phyloP scores from a whole-genome alignment of 2,329 filamentous ascomycete species.

The Onygena corvina region DNA sequence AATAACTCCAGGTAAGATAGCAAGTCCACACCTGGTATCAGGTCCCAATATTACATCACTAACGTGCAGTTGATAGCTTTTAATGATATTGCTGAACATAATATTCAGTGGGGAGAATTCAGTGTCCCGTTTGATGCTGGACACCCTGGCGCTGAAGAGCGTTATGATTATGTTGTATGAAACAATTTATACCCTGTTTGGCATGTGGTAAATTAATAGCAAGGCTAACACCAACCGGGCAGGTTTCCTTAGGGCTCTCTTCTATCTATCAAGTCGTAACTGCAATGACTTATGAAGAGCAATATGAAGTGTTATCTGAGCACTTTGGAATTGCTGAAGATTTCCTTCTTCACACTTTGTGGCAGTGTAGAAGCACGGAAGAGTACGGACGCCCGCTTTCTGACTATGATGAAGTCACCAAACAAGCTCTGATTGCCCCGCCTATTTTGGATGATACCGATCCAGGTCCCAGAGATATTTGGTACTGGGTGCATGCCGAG shows the following conservation, averaged over 20 bases:
- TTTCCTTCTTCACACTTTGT: conserved; percentile 4
- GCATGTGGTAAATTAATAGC: neutral
- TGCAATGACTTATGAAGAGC: conserved; percentile 11
- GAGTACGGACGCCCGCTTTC: conserved; percentile 3
- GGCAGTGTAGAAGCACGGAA: neutral
- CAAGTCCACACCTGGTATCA: neutral
- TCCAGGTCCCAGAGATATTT: conserved; percentile 9
- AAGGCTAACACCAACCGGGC: neutral
- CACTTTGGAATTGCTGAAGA: neutral
- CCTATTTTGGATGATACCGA: conserved; percentile 7
- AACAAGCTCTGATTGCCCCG: conserved; percentile 1
- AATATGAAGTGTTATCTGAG: conserved; percentile 1
- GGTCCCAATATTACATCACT: neutral
- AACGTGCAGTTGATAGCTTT: conserved; percentile 9
- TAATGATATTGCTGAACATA: conserved; percentile 10
- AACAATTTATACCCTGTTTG: neutral
- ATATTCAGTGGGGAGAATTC: conserved; percentile 10
- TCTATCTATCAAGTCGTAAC: conserved; percentile 5
- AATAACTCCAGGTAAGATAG: conserved; percentile 7
- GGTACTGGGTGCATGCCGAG: conserved; percentile 9
- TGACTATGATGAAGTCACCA: neutral
- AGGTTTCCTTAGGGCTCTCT: conserved; percentile 11
- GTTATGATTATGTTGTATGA: conserved; percentile 4
- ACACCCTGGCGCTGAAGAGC: neutral
- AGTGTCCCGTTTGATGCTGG: conserved; percentile 1